A percentile compares a stretch with the other conserved stretches of the same genome.
phyloP scores from a whole-genome alignment of 768 basidiomycete genomes.

The Dentipellis sp. region DNA sequence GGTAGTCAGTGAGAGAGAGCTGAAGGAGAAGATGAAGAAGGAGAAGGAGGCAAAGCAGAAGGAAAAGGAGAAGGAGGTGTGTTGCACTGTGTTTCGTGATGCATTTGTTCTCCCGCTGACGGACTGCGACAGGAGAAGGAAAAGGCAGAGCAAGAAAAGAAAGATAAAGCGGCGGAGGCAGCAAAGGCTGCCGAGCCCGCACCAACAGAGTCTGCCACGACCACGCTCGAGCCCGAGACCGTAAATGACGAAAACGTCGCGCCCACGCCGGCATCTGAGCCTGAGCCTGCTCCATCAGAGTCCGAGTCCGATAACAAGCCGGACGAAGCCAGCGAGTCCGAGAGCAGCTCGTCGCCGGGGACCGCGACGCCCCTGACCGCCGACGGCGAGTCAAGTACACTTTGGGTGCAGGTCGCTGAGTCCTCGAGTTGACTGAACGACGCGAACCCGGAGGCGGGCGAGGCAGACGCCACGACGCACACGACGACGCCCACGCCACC shows the following conservation, averaged over 20 bases:
- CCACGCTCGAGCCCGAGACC: slow-evolving; percentile 5
- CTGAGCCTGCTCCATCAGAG: slow-evolving; percentile 16
- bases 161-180: slow-evolving; percentile 42
- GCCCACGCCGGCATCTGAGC: slow-evolving; percentile 12
- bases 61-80: slow-evolving; percentile 62
- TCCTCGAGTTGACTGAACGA: not conserved
- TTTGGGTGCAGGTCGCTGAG: not conserved
- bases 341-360: not conserved
- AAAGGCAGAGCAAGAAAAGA: slow-evolving; percentile 54
- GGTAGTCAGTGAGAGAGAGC: slow-evolving; percentile 68
- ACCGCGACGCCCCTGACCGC: not conserved
- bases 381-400: not conserved
- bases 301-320: slow-evolving; percentile 17
- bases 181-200: slow-evolving; percentile 12
- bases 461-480: not conserved
- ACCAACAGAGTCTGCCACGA: not conserved
- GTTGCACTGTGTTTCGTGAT: slow-evolving; percentile 5
- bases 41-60: slow-evolving; percentile 67
- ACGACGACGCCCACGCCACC: not conserved
- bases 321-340: slow-evolving; percentile 12
- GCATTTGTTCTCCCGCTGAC: not conserved
- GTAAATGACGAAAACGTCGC: slow-evolving; percentile 17
- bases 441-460: no score
- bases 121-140: slow-evolving; percentile 23
- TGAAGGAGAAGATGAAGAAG: slow-evolving; percentile 61